A percentile compares a stretch with the other conserved stretches of the same genome.
These are phyloP conservation scores for Fusarium xyrophilum DNA, from an alignment of 2,329 filamentous ascomycete species.

Conservation along the genomic window DNA sequence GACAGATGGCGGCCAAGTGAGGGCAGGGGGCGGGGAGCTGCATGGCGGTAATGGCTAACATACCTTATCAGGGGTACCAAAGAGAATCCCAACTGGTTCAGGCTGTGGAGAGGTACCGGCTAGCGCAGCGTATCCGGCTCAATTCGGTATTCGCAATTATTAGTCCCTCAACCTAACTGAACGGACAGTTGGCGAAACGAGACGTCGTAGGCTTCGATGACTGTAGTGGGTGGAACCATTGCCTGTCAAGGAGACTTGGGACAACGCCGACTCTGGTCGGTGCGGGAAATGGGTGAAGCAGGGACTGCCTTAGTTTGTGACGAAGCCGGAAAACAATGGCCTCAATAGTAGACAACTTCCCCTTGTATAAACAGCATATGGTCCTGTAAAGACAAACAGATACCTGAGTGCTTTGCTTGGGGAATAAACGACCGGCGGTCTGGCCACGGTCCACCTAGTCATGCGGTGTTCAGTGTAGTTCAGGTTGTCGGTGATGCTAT, in stretches of 20 bases:
- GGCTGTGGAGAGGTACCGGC: background rate
- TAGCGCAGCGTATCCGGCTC: background rate
- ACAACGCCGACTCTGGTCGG: constrained; percentile 35
- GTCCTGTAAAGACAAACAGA: background rate
- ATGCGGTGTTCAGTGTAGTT: background rate
- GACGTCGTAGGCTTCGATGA: constrained; percentile 26
- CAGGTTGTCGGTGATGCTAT: background rate
- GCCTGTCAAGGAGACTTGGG: constrained; percentile 36
- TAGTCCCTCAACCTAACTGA: constrained; percentile 11
- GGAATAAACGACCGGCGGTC: background rate
- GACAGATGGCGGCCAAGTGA: constrained; percentile 32
- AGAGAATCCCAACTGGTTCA: background rate
- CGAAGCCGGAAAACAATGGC: background rate
- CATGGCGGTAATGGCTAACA: constrained; percentile 18
- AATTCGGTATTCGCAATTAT: background rate
- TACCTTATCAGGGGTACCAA: background rate
- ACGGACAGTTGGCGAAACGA: constrained; percentile 32
- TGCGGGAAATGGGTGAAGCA: constrained; percentile 33
- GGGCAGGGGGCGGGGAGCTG: constrained; percentile 28
- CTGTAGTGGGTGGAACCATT: constrained; percentile 37
- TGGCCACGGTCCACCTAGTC: background rate
- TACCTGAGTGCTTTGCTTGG: background rate
- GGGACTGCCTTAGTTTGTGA: constrained; percentile 14
- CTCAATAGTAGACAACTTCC: background rate
- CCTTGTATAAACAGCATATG: background rate